phyloP scores from a whole-genome alignment of 257 asterid species.

The Eustoma russellianum region DNA sequence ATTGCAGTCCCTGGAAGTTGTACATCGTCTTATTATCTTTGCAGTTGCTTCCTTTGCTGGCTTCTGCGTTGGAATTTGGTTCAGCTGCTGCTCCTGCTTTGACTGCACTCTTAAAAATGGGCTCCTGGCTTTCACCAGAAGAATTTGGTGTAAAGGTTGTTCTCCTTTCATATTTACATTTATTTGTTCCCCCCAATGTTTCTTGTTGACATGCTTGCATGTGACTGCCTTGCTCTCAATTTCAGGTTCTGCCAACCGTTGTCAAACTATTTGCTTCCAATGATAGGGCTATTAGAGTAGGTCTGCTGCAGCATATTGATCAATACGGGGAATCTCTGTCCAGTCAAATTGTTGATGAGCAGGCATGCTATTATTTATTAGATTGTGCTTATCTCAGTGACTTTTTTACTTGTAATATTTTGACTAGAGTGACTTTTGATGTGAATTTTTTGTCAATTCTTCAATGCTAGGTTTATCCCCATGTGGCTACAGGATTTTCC shows the following conservation, averaged over 20 bases:
- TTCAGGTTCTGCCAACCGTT: slow-evolving; percentile 73
- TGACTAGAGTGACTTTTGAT: slow-evolving; percentile 1
- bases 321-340: slow-evolving; percentile 88
- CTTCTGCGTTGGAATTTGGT: slow-evolving; percentile 93
- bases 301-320: slow-evolving; percentile 89
- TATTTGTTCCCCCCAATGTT: neutral
- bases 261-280: slow-evolving; percentile 83
- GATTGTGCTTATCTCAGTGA: neutral
- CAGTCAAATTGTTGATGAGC: slow-evolving; percentile 82
- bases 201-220: neutral
- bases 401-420: slow-evolving; percentile 6
- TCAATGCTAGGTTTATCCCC: slow-evolving; percentile 70
- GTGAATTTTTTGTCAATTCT: slow-evolving; percentile 8
- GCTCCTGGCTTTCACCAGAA: slow-evolving; percentile 77
- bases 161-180: slow-evolving; percentile 8
- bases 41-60: slow-evolving; percentile 91
- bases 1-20: slow-evolving; percentile 5
- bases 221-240: slow-evolving; percentile 5
- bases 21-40: slow-evolving; percentile 16
- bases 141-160: slow-evolving; percentile 74
- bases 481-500: slow-evolving; percentile 88
- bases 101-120: slow-evolving; percentile 87
- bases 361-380: slow-evolving; percentile 40
- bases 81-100: slow-evolving; percentile 99
- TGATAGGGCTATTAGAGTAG: slow-evolving; percentile 85